These are phyloP conservation scores for Mrakia blollopis DNA, from an alignment of 768 basidiomycete species.

Conservation along the genomic window DNA sequence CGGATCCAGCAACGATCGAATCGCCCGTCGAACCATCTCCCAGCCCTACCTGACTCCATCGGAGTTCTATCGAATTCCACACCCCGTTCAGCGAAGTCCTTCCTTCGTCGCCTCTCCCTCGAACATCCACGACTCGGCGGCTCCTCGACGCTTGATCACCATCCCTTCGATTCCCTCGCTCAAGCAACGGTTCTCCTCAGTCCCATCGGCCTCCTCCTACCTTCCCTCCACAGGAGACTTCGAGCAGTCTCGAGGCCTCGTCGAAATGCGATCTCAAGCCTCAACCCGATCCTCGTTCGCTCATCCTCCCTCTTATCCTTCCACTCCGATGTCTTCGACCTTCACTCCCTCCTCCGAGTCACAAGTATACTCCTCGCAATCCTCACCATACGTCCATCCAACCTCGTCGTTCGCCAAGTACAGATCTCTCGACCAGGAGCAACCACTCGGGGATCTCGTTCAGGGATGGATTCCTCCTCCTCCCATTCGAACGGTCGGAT, in stretches of 20 bases:
- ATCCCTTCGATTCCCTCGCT: not conserved
- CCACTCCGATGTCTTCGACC: not conserved
- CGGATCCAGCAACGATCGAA: not conserved
- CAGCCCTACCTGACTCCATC: not conserved
- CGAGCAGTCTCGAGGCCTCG: not conserved
- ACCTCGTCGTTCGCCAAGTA: not conserved
- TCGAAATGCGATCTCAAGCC: not conserved
- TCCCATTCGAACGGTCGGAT: not conserved
- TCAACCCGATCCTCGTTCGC: not conserved
- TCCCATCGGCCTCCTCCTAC: not conserved
- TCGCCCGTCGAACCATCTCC: not conserved
- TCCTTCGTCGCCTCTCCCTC: not conserved
- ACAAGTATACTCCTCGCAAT: not conserved
- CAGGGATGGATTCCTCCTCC: not conserved
- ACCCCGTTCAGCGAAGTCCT: not conserved
- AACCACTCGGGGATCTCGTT: not conserved
- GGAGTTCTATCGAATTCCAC: not conserved
- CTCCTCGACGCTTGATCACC: not conserved
- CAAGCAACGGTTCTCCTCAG: not conserved
- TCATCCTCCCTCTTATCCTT: not conserved
- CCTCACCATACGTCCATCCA: not conserved
- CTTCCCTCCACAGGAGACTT: not conserved
- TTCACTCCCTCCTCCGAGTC: not conserved
- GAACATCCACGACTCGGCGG: no score
- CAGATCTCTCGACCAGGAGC: not conserved